Evolutionary conservation across 352 stramenopile species (phyloP), one percentile per base, ranked within the genome.

Genomic region (Phytophthora litchii): DNA sequence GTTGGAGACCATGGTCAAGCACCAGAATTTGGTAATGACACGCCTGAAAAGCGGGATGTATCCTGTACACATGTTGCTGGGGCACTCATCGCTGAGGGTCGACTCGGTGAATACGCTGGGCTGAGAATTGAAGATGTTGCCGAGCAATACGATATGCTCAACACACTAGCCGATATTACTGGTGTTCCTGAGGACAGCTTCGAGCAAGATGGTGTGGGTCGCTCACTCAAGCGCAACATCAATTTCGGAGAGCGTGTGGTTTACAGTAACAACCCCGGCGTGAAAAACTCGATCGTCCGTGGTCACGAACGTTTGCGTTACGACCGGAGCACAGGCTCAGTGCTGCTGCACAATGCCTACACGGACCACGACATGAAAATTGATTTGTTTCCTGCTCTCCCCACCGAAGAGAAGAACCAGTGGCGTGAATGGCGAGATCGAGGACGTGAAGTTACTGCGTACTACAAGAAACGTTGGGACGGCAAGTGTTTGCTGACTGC

Each of bases 251-350:
- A 69, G 46, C 57, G 67, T 3, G 49, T 61, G 5, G 73, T 83
- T 40, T 81, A 60, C 64, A 80, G 59, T 53, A 86, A 83, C 73
- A 86, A 86, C 44, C 73, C 76, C 12, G 46, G 59, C 11, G 58
- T 53, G 17, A 73, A 81, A 41, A 64, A 76, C 36, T 64, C 71
- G 35, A 53, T 70, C 5, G 59, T 83, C 6, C 62, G 58, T 3
- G 74, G 71, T 5, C 49, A 82, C 25, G n/a, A 54, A 3, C 70
- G 73, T 13, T 59, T 82, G 7, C 61, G 75, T 14, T 83, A 81
- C 41, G 72, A 81, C 23, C 45, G 50, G 4, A 42, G 54, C 11
- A 65, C 62, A 4, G 67, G 53, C 31, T 43, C 42, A 10, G 64
- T 80, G 19, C 25, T 48, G 11, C 61, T 83, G 14, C 67, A 68